Evolutionary conservation across 805 yeast species (phyloP).

Genomic region (baker's yeast (Saccharomyces cerevisiae)): DNA sequence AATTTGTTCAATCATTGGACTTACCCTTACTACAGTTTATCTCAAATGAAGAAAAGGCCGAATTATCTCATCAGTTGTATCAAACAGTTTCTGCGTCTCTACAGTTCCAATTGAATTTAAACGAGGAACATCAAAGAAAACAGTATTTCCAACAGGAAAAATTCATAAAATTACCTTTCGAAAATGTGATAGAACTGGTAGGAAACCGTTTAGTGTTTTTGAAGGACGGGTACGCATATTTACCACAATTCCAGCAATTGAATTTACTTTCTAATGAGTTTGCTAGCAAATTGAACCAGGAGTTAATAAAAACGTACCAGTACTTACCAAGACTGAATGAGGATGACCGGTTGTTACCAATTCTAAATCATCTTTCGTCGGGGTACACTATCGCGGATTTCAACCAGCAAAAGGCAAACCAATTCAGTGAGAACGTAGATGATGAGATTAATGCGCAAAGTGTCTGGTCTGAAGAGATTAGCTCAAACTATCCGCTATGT

Average conservation of each 20-base stretch:
- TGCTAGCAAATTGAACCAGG: conserved; percentile 40
- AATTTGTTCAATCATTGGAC: conserved; percentile 57
- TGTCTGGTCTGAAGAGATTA: conserved; percentile 46
- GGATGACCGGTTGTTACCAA: conserved; percentile 81
- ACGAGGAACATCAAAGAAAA: conserved; percentile 39
- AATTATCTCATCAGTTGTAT: conserved; percentile 41
- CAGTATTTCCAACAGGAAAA: conserved; percentile 49
- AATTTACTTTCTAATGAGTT: conserved; percentile 65
- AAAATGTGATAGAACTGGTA: conserved; percentile 70
- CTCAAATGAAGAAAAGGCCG: conserved; percentile 48
- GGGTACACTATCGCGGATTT: conserved; percentile 57
- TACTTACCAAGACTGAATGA: conserved; percentile 80
- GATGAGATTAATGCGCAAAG: conserved; percentile 53
- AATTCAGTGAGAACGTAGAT: conserved; percentile 27
- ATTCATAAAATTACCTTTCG: conserved; percentile 82
- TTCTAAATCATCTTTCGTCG: conserved; percentile 66
- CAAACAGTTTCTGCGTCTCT: conserved; percentile 43
- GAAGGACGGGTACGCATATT: conserved; percentile 65
- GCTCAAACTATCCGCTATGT: conserved; percentile 75
- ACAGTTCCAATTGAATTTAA: conserved; percentile 30
- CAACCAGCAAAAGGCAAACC: conserved; percentile 29
- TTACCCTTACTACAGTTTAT: conserved; percentile 64
- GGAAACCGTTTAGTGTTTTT: conserved; percentile 64
- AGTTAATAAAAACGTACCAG: conserved; percentile 62
- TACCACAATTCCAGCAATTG: conserved; percentile 75